Evolutionary conservation across 805 yeast species (phyloP).

Genomic region (Candida multigemmis): DNA sequence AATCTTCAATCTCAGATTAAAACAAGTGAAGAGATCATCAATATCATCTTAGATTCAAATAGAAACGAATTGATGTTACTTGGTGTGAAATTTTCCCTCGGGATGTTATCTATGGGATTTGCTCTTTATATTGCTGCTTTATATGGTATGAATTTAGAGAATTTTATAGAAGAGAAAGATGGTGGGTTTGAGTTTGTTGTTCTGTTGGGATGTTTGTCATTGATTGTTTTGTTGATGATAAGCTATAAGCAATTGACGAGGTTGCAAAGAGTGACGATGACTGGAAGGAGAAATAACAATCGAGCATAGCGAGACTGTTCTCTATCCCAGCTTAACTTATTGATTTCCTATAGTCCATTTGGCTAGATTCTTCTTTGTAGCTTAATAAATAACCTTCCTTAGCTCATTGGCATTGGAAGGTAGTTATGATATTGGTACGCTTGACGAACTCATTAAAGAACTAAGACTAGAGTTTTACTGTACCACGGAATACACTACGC

Average conservation of each 20-base stretch:
- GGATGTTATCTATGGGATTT: constrained; percentile 72
- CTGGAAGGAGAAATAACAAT: constrained; percentile 31
- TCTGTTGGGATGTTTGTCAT: constrained; percentile 31
- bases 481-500: no score
- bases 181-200: constrained; percentile 52
- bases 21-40: constrained; percentile 92
- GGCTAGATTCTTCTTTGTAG: no score
- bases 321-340: no score
- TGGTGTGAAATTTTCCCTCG: constrained; percentile 76
- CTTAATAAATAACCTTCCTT: no score
- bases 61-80: constrained; percentile 87
- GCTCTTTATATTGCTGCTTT: constrained; percentile 76
- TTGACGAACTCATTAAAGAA: no score
- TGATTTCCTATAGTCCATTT: no score
- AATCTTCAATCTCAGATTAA: constrained; percentile 72
- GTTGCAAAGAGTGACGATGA: constrained; percentile 69
- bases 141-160: constrained; percentile 94
- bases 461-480: no score
- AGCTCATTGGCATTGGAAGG: no score
- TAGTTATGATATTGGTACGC: no score
- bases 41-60: constrained; percentile 86
- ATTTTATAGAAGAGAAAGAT: constrained; percentile 77
- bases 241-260: constrained; percentile 51
- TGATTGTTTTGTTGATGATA: constrained; percentile 38
- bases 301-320: no score